A percentile compares a stretch with the other conserved stretches of the same genome.
phyloP scores from a whole-genome alignment of 2,329 filamentous ascomycete genomes.

The Alternaria sp. region DNA sequence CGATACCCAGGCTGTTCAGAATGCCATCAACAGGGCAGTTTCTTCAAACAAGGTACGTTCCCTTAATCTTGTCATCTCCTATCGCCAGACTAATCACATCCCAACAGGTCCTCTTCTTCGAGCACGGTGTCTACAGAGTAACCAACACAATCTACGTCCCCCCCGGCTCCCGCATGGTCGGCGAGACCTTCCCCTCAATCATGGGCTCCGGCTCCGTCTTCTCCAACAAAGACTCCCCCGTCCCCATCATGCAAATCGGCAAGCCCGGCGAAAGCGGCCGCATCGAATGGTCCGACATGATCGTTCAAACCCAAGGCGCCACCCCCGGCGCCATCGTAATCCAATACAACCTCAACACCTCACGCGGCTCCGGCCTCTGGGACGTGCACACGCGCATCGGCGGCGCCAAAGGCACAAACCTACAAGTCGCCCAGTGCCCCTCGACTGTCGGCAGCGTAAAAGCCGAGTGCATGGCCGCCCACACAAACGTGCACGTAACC shows the following conservation, averaged over 20 bases:
- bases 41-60: constrained; percentile 54
- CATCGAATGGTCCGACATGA: constrained; percentile 76
- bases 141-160: constrained; percentile 64
- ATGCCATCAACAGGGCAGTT: constrained; percentile 69
- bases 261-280: constrained; percentile 68
- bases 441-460: constrained; percentile 65
- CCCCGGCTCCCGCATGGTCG: constrained; percentile 79
- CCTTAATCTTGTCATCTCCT: not conserved
- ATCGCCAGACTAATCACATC: not conserved
- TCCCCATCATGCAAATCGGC: constrained; percentile 72
- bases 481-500: constrained; percentile 61
- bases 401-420: constrained; percentile 76
- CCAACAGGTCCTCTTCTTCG: constrained; percentile 60
- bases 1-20: constrained; percentile 81
- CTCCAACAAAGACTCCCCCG: constrained; percentile 60
- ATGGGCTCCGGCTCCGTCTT: constrained; percentile 72
- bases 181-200: constrained; percentile 84
- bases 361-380: constrained; percentile 71
- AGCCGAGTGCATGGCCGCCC: constrained; percentile 73
- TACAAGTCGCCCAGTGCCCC: constrained; percentile 78
- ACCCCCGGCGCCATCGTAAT: constrained; percentile 73
- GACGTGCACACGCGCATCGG: constrained; percentile 88
- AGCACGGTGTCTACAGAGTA: constrained; percentile 65
- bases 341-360: constrained; percentile 70
- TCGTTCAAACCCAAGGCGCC: constrained; percentile 74